Conservation (phyloP, 2,329 filamentous ascomycete genomes). For the Tolypocladium guangdongense region DNA sequence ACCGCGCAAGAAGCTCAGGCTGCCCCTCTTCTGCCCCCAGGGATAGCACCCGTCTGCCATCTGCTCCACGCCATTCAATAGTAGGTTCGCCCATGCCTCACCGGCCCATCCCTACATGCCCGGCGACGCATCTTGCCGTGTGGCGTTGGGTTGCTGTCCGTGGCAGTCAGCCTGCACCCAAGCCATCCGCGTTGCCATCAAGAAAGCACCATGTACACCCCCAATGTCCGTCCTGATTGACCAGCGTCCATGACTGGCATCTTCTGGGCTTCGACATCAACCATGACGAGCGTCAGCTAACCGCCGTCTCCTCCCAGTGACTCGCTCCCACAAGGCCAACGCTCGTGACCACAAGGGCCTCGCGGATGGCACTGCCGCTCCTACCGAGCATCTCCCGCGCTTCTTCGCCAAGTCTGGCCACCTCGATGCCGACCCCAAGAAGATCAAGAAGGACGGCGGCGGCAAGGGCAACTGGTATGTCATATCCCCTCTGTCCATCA, state of each 20-base stretch:
- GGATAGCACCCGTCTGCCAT: background rate
- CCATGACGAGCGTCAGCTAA: slow-evolving; percentile 2
- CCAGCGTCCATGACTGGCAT: background rate
- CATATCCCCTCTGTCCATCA: background rate
- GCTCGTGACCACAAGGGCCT: slow-evolving; percentile 80
- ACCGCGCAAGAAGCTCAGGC: background rate
- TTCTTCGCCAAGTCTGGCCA: slow-evolving; percentile 88
- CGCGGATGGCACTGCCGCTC: slow-evolving; percentile 59
- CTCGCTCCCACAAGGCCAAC: slow-evolving; percentile 92
- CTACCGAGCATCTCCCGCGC: slow-evolving; percentile 69
- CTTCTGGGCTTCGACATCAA: background rate
- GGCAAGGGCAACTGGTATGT: slow-evolving; percentile 90
- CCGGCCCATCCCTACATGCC: slow-evolving; percentile 2
- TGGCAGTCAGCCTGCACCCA: background rate
- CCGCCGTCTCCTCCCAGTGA: slow-evolving; percentile 51
- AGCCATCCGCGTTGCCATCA: background rate
- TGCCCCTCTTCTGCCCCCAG: background rate
- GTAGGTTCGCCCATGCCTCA: slow-evolving; percentile 5
- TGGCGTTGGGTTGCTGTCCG: background rate
- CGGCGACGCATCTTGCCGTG: background rate
- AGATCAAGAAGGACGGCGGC: slow-evolving; percentile 92
- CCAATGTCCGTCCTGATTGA: too few relatives aligned
- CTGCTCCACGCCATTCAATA: slow-evolving; percentile 4
- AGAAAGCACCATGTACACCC: background rate
- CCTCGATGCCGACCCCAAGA: slow-evolving; percentile 73